Evolutionary conservation across 805 yeast species (phyloP).

Genomic region (Candida patagonica): DNA sequence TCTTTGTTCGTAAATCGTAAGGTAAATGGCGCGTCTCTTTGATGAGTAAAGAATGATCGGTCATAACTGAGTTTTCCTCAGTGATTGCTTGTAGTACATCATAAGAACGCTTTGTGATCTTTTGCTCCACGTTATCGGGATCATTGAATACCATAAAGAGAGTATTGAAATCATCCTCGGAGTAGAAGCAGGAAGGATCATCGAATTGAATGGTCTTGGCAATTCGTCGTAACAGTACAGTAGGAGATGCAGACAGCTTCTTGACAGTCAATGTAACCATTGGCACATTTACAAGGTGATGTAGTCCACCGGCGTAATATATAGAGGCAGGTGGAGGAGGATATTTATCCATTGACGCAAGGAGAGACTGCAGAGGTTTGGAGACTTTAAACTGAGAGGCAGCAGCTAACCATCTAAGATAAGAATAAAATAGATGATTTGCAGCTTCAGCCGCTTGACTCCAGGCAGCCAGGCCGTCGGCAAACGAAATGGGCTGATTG

Average conservation of each 20-base stretch:
- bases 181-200: constrained; percentile 57
- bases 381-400: constrained; percentile 39
- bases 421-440: constrained; percentile 69
- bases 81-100: constrained; percentile 39
- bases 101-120: constrained; percentile 65
- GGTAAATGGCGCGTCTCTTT: constrained; percentile 17
- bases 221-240: constrained; percentile 52
- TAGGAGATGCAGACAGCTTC: constrained; percentile 36
- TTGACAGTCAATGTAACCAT: constrained; percentile 48
- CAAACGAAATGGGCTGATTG: constrained; percentile 35
- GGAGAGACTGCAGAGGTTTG: constrained; percentile 22
- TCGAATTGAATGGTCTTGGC: constrained; percentile 58
- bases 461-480: constrained; percentile 71
- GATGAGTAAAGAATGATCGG: constrained; percentile 18
- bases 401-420: constrained; percentile 64
- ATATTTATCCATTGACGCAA: background rate
- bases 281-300: constrained; percentile 42
- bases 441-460: constrained; percentile 75
- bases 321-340: constrained; percentile 48
- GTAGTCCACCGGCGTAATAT: constrained; percentile 27
- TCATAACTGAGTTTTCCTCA: constrained; percentile 18
- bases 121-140: constrained; percentile 41
- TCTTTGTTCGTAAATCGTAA: constrained; percentile 19
- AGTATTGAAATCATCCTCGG: constrained; percentile 69
- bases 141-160: constrained; percentile 59